Conservation (phyloP, 1,284 basidiomycete species). For the Trichosporon sp. region DNA sequence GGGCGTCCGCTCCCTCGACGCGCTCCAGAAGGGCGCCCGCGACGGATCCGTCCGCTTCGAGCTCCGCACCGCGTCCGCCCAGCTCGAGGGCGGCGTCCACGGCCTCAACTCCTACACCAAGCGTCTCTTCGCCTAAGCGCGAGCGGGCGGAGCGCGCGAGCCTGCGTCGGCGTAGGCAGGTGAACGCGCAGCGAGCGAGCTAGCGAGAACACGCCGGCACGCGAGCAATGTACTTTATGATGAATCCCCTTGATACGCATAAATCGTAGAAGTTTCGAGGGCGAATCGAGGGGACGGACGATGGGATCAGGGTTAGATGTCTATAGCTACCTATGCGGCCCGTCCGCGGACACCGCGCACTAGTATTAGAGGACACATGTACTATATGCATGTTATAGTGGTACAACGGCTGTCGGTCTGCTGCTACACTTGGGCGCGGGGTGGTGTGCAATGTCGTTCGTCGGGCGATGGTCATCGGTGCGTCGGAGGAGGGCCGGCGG, state of each 20-base stretch:
- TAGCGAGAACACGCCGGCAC: neutral
- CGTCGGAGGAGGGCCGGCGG: too few species aligned
- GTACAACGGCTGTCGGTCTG: conserved; percentile 13
- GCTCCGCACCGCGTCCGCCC: conserved; percentile 88
- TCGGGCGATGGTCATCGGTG: too few species aligned
- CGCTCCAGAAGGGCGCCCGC: conserved; percentile 61
- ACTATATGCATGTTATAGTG: conserved; percentile 19
- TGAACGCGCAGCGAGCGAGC: neutral
- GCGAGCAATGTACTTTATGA: neutral
- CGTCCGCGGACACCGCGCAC: neutral
- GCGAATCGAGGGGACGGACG: neutral
- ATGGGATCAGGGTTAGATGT: neutral
- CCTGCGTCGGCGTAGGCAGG: too few species aligned
- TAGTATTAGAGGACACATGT: neutral
- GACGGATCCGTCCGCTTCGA: conserved; percentile 79
- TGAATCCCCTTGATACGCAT: conserved; percentile 2
- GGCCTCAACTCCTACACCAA: conserved; percentile 72
- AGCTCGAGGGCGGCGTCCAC: conserved; percentile 93
- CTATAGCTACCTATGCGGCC: neutral
- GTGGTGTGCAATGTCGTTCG: too few species aligned
- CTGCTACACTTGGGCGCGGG: neutral
- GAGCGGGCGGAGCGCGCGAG: neutral
- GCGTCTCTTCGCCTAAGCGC: conserved; percentile 56
- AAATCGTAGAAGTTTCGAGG: neutral
- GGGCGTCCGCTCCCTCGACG: conserved; percentile 61